Evolutionary conservation across 768 basidiomycete genomes (phyloP).

Genomic region (Mrakia blollopis): DNA sequence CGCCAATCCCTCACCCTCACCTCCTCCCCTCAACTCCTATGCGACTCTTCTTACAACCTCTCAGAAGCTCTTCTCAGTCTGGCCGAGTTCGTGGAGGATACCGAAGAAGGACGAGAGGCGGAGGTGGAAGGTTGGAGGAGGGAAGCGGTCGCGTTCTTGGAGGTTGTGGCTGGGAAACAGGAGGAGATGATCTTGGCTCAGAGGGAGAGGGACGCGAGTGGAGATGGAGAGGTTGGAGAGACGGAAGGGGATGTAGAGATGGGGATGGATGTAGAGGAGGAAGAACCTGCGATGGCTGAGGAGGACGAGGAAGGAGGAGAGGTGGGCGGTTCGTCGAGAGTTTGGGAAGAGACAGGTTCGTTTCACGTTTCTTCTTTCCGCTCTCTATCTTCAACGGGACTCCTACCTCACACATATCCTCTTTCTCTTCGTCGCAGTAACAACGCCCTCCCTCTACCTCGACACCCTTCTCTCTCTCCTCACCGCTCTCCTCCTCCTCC

Average conservation of each 20-base stretch:
- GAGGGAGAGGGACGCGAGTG: slow-evolving; percentile 11
- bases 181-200: slow-evolving; percentile 36
- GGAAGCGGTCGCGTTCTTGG: slow-evolving; percentile 38
- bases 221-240: slow-evolving; percentile 3
- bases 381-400: neutral
- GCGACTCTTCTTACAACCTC: slow-evolving; percentile 42
- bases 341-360: slow-evolving; percentile 30
- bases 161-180: slow-evolving; percentile 39
- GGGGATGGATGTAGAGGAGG: slow-evolving; percentile 33
- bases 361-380: neutral
- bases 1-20: slow-evolving; percentile 36
- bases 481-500: slow-evolving; percentile 14
- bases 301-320: slow-evolving; percentile 33
- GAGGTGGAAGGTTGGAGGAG: slow-evolving; percentile 34
- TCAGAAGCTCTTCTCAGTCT: slow-evolving; percentile 38
- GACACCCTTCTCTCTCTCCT: slow-evolving; percentile 27
- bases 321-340: slow-evolving; percentile 5
- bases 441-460: slow-evolving; percentile 26
- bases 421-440: slow-evolving; percentile 10
- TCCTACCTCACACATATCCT: too few relatives aligned
- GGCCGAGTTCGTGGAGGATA: slow-evolving; percentile 37
- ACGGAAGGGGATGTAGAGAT: slow-evolving; percentile 34
- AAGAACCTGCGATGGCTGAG: neutral
- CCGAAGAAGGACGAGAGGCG: slow-evolving; percentile 13
- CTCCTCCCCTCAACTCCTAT: slow-evolving; percentile 36